Base-by-base conservation (phyloP, 2,329 filamentous ascomycete species). In the Trichoderma harzianum region DNA sequence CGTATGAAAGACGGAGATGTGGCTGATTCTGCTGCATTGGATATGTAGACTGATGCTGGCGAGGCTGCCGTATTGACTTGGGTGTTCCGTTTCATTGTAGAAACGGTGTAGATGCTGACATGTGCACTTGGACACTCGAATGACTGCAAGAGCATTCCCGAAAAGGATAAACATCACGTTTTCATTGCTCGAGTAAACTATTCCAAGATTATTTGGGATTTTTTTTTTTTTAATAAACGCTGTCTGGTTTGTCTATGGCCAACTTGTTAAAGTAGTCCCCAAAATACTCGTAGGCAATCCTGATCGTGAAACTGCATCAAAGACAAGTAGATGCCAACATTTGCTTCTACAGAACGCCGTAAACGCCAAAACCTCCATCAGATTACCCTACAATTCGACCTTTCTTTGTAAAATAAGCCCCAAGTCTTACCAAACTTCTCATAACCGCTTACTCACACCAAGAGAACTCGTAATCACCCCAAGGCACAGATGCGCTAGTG, bases 41-140 rank as follows among this genome's bases (percentile, higher is more conserved):
- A 60, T 2, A 30, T 60, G 34, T 2, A 7, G 51, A 53, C 18
- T 39, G 24, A 34, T 34, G n/a, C 12, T 51, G 64, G 51, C 5
- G 3, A 10, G 7, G 16, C 0, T 18, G 18, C 24, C 3, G 65
- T 68, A 18, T 34, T 10, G 3, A 32, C 11, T 21, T 51, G 18
- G 18, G n/a, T 47, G 26, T 21, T 47, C 65, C 65, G 65, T 68
- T 68, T 60, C 1, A 26, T 3, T 7, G 8, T 12, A 16, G n/a
- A 65, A 68, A 60, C 65, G 65, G 65, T 68, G 53, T 26, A 34
- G 28, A 30, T 47, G 34, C 26, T 68, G 57, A 18, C n/a, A 34
- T 36, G 32, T 61, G 58, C n/a, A 12, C 53, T 28, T 8, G n/a
- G 28, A 5, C 11, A 11, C 1, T n/a, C 3, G 10, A 21, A 51